phyloP scores from a whole-genome alignment of 345 rosid genomes.

The Acer negundo region DNA sequence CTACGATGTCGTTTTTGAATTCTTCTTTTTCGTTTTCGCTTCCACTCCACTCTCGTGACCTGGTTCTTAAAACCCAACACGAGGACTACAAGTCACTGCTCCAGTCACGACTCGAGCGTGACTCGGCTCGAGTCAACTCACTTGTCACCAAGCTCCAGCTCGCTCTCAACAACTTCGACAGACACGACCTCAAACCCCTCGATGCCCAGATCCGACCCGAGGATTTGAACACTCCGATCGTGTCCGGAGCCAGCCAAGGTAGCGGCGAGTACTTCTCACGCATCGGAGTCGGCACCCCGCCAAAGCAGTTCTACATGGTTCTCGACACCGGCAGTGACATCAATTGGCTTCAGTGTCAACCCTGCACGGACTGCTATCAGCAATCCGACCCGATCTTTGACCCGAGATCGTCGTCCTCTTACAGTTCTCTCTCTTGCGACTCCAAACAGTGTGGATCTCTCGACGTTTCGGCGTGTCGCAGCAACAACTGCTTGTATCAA shows the following conservation, averaged over 20 bases:
- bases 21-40: conserved; percentile 46
- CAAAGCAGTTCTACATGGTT: conserved; percentile 61
- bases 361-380: conserved; percentile 78
- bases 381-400: conserved; percentile 80
- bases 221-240: conserved; percentile 63
- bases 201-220: conserved; percentile 41
- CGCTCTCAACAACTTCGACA: conserved; percentile 47
- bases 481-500: conserved; percentile 63
- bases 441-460: conserved; percentile 59
- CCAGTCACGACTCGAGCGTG: conserved; percentile 70
- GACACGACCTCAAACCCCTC: conserved; percentile 57
- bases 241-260: conserved; percentile 77
- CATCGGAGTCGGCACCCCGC: conserved; percentile 77
- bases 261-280: conserved; percentile 95
- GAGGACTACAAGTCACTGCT: conserved; percentile 56
- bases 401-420: conserved; percentile 69
- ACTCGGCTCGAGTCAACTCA: conserved; percentile 62
- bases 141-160: conserved; percentile 45
- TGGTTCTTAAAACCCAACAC: conserved; percentile 47
- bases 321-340: conserved; percentile 88
- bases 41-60: conserved; percentile 64
- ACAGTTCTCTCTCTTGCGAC: conserved; percentile 51
- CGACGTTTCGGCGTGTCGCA: conserved; percentile 53
- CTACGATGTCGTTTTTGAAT: conserved; percentile 5
- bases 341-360: conserved; percentile 86